These are phyloP conservation scores for Xylaria sp. DNA, from an alignment of 2,329 filamentous ascomycete species.

Conservation along the genomic window DNA sequence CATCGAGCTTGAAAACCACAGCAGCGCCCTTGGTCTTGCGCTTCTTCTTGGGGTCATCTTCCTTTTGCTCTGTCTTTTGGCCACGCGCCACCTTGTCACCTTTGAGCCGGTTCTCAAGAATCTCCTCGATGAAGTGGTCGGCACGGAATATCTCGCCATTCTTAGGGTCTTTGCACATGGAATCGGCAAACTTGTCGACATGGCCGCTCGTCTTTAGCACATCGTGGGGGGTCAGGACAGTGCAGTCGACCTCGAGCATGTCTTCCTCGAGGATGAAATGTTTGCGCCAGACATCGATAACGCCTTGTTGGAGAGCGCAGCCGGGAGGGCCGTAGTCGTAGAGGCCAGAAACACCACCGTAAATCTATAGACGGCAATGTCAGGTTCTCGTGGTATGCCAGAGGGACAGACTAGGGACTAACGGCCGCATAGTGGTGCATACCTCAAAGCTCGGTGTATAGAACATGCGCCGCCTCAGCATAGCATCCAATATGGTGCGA, in stretches of 20 bases:
- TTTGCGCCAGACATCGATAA: slow-evolving; percentile 89
- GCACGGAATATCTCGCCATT: slow-evolving; percentile 96
- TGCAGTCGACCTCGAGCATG: slow-evolving; percentile 95
- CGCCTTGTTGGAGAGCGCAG: slow-evolving; percentile 85
- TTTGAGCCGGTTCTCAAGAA: slow-evolving; percentile 86
- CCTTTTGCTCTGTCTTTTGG: slow-evolving; percentile 79
- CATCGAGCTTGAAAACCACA: slow-evolving; percentile 85
- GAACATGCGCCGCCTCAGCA: slow-evolving; percentile 90
- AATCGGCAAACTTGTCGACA: slow-evolving; percentile 97
- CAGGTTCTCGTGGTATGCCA: neutral
- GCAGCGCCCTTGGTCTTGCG: slow-evolving; percentile 87
- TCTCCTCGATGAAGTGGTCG: slow-evolving; percentile 95
- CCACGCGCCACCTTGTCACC: slow-evolving; percentile 94
- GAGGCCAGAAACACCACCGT: slow-evolving; percentile 86
- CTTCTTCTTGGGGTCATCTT: slow-evolving; percentile 75
- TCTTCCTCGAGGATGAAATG: slow-evolving; percentile 94
- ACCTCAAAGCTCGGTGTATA: slow-evolving; percentile 91
- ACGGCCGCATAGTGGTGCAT: neutral
- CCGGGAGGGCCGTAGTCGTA: slow-evolving; percentile 95
- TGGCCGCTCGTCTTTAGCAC: slow-evolving; percentile 96
- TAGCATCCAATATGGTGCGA: slow-evolving; percentile 80
- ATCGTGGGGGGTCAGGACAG: slow-evolving; percentile 90
- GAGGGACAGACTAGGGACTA: neutral
- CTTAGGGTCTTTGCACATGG: slow-evolving; percentile 99
- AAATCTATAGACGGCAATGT: slow-evolving; percentile 63